Evolutionary conservation across 208 protist species (phyloP), one percentile per base, ranked within the genome.

Genomic region (Trypanosoma theileri): DNA sequence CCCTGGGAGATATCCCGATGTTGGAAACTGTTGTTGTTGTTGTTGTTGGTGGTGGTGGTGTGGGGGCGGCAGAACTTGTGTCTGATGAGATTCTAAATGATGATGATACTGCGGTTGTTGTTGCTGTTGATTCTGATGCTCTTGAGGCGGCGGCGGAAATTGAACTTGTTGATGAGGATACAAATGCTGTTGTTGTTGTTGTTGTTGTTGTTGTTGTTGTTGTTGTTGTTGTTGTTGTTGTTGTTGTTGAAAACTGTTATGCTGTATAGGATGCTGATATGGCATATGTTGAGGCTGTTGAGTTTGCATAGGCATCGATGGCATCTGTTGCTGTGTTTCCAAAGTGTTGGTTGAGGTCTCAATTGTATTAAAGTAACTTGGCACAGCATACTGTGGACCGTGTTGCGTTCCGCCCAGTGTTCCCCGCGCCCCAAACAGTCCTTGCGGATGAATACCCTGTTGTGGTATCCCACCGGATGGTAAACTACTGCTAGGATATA

Each of bases 331-430:
- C 12, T 22, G 19, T 12, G 52, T 35, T 26, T 26, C 52, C 12
- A 12, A 17, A 13, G 40, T 54, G 26, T 19, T 42, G 21, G 48
- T 11, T 13, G 50, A 42, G 13, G 41, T 16, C 10, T 51, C 45
- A 4, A 21, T 14, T 3, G n/a, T 19, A 28, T 21, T 19, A 70
- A 94, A 91, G 71, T 89, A 95, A 28, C 77, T 78, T 3, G 86
- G 85, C 51, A 87, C 24, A 10, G 84, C 85, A 71, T 95, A 95
- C 22, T 88, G 87, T 40, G 77, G 81, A 4, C 68, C 28, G 46
- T 71, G 66, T 17, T 48, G 71, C 7, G 42, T 8, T 17, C 4
- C 1, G 1, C 65, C 64, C 13, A 17, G 55, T 21, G 51, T 17
- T 9, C 42, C n/a, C 59, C 61, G 66, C 3, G 59, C 66, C 8